Percentiles rank a stretch among this genome's conserved stretches.
Conservation (phyloP, 352 stramenopile species). For the Globisporangium carolinianum region DNA sequence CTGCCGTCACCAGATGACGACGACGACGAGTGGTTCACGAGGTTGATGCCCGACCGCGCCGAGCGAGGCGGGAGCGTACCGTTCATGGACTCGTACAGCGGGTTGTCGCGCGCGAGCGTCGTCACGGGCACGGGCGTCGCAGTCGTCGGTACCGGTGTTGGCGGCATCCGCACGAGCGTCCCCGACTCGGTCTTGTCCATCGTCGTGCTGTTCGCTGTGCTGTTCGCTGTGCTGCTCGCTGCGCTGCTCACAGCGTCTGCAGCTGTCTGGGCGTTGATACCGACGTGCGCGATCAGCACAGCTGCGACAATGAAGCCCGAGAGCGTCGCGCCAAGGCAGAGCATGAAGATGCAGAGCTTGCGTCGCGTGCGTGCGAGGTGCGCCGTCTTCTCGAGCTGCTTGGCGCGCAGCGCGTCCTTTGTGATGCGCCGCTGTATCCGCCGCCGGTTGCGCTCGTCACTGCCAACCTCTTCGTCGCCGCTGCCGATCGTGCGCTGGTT, state of each 20-base stretch:
- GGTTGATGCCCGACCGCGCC: slow-evolving; percentile 12
- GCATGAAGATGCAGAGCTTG: slow-evolving; percentile 52
- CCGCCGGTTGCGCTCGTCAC: slow-evolving; percentile 37
- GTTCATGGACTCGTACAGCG: slow-evolving; percentile 11
- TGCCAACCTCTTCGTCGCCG: slow-evolving; percentile 16
- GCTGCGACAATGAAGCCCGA: slow-evolving; percentile 51
- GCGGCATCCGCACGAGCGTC: no score
- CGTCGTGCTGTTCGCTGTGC: slow-evolving; percentile 6
- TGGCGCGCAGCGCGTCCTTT: slow-evolving; percentile 48
- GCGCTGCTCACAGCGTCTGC: slow-evolving; percentile 9
- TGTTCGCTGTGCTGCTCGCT: background rate
- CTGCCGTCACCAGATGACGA: background rate
- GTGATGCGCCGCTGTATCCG: slow-evolving; percentile 45
- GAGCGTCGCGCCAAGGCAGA: slow-evolving; percentile 51
- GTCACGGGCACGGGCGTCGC: slow-evolving; percentile 6
- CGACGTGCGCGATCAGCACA: slow-evolving; percentile 47
- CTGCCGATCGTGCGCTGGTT: slow-evolving; percentile 15
- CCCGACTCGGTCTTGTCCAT: slow-evolving; percentile 7
- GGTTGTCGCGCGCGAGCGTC: slow-evolving; percentile 11
- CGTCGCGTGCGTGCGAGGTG: slow-evolving; percentile 43
- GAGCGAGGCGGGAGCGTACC: slow-evolving; percentile 13
- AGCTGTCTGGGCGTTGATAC: slow-evolving; percentile 22
- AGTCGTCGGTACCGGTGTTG: slow-evolving; percentile 1
- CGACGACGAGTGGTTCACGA: slow-evolving; percentile 8
- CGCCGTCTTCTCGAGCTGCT: slow-evolving; percentile 46